phyloP scores from a whole-genome alignment of 169 alveolate species.

The Plasmodium gaboni region DNA sequence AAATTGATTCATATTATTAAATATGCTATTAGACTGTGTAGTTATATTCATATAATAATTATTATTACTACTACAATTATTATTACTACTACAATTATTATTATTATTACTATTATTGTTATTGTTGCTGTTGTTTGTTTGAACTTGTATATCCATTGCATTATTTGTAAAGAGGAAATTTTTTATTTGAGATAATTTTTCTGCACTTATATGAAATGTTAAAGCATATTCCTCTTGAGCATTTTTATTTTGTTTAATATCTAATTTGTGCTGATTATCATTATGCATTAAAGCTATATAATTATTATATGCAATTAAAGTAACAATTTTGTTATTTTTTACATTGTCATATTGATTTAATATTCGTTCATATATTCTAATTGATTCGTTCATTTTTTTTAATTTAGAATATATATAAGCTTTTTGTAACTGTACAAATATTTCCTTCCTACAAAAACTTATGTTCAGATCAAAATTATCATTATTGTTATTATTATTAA shows the following conservation, averaged over 20 bases:
- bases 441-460: not conserved
- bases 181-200: constrained; percentile 27
- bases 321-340: not conserved
- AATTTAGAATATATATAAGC: constrained; percentile 59
- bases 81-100: too few species aligned
- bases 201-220: constrained; percentile 21
- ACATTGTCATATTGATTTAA: constrained; percentile 12
- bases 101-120: too few species aligned
- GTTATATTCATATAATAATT: constrained; percentile 1
- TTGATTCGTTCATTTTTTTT: constrained; percentile 41
- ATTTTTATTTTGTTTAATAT: not conserved
- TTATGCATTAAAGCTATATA: constrained; percentile 58
- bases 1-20: not conserved
- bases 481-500: not conserved
- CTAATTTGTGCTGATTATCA: not conserved
- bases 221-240: too few species aligned
- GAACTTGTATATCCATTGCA: too few species aligned
- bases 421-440: constrained; percentile 21
- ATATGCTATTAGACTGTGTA: not conserved
- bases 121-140: too few species aligned
- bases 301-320: constrained; percentile 43
- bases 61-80: too few species aligned
- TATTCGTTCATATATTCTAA: constrained; percentile 48
- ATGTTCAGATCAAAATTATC: not conserved
- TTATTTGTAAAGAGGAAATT: not conserved